phyloP scores from a whole-genome alignment of 805 yeast genomes.

The Suhomyces pyralidae region DNA sequence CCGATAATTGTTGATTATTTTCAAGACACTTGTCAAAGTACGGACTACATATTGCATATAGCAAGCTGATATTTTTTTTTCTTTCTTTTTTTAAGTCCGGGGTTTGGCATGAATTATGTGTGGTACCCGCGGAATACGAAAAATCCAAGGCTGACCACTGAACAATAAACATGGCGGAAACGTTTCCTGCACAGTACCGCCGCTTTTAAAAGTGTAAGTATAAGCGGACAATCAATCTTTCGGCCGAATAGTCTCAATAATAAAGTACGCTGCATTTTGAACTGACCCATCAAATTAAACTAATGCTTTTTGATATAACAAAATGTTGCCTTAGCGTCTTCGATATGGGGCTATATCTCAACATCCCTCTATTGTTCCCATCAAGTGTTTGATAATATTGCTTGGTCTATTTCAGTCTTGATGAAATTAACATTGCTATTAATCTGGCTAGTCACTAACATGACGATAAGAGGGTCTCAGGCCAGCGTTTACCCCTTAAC shows the following conservation, averaged over 20 bases:
- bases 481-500: not conserved
- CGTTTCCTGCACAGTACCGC: not conserved
- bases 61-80: not conserved
- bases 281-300: not conserved
- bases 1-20: not conserved
- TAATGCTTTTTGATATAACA: not conserved
- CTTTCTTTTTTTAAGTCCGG: not conserved
- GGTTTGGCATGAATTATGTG: not conserved
- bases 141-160: not conserved
- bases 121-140: not conserved
- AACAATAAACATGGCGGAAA: not conserved
- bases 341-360: not conserved
- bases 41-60: not conserved
- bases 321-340: not conserved
- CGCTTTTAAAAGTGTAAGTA: not conserved
- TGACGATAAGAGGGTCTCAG: not conserved
- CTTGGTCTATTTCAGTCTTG: not conserved
- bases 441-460: not conserved
- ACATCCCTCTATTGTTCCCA: not conserved
- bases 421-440: not conserved
- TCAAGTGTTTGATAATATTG: too few relatives aligned
- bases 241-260: not conserved
- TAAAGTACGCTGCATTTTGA: not conserved
- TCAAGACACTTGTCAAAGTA: not conserved
- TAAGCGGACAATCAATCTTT: not conserved